Evolutionary conservation across 306 rosid species (phyloP), one percentile per base, ranked within the genome.

Genomic region (Rosa lucieae): DNA sequence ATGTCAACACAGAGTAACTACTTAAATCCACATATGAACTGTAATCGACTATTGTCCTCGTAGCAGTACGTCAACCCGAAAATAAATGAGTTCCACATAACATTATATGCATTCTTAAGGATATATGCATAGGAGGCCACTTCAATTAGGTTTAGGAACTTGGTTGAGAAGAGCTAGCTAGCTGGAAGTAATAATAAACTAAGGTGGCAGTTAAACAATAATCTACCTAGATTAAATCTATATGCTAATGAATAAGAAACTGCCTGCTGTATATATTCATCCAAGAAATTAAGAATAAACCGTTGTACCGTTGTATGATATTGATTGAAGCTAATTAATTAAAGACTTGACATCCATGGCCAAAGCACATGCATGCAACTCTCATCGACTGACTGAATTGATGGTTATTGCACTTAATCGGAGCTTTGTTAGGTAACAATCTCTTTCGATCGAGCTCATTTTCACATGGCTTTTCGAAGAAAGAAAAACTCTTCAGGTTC

Each of bases 351-450:
- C 66, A 53, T 52, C 49, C 77, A 20, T 37, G 47, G 20, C 39
- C 13, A 29, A 73, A 37, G 37, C 66, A 73, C 65, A 73, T 35
- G 77, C 59, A 72, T 29, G 69, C 43, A 63, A 20, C 20, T 73
- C 65, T 56, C 59, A 32, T 52, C 4, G 20, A 73, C 3, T 6
- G 9, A 39, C 2, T 53, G 67, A 55, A 55, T 52, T 74, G 77
- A 74, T 56, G 21, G 77, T 55, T 39, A 74, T 5, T 73, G 46
- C 77, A 73, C 43, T 20, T 21, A 9, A 39, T 74, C 23, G 39
- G 39, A 20, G 67, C 67, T 53, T 17, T 55, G 67, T 55, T 56
- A n/a, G 52, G 52, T 42, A 74, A n/a, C 77, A 55, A 55, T 73
- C 51, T 29, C 6, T 56, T n/a, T 74, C 77, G 51, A 20, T 21